Percentiles rank a stretch among this genome's conserved stretches.
Conservation (phyloP, 2,329 filamentous ascomycete species). For the Metarhizium brunneum region DNA sequence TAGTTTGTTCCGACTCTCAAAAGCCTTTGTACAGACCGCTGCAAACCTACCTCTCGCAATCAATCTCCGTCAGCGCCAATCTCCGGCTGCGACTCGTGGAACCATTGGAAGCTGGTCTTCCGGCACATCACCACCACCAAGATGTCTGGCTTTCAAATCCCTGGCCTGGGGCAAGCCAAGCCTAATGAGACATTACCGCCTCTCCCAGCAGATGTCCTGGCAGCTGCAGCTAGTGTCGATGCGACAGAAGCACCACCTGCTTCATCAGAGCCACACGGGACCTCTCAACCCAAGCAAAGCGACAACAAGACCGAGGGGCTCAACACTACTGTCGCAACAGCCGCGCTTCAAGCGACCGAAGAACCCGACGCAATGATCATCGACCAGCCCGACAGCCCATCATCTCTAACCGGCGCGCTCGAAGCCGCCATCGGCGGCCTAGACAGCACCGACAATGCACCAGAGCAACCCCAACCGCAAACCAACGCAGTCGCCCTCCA, state of each 20-base stretch:
- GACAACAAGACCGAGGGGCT: neutral
- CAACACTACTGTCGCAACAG: neutral
- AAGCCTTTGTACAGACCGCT: neutral
- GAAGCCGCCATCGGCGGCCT: constrained; percentile 35
- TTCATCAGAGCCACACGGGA: neutral
- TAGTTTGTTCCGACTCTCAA: neutral
- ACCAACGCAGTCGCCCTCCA: constrained; percentile 15
- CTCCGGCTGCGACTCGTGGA: neutral
- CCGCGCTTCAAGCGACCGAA: neutral
- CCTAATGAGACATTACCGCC: constrained; percentile 32
- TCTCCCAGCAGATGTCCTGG: constrained; percentile 21
- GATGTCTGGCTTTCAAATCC: constrained; percentile 35
- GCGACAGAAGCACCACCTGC: constrained; percentile 7
- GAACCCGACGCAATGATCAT: constrained; percentile 25
- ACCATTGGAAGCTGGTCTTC: neutral
- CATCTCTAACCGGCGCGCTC: constrained; percentile 31
- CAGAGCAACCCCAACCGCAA: constrained; percentile 6
- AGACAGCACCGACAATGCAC: constrained; percentile 7
- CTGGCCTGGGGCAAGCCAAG: constrained; percentile 32
- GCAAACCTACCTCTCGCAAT: neutral
- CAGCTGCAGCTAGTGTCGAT: constrained; percentile 17
- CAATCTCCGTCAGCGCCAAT: neutral
- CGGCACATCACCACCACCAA: neutral
- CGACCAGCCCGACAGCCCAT: constrained; percentile 25
- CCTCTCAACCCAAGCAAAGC: neutral